Evolutionary conservation across 2,329 filamentous ascomycete genomes (phyloP), one percentile per base, ranked within the genome.

Genomic region (Apiospora malaysiana): DNA sequence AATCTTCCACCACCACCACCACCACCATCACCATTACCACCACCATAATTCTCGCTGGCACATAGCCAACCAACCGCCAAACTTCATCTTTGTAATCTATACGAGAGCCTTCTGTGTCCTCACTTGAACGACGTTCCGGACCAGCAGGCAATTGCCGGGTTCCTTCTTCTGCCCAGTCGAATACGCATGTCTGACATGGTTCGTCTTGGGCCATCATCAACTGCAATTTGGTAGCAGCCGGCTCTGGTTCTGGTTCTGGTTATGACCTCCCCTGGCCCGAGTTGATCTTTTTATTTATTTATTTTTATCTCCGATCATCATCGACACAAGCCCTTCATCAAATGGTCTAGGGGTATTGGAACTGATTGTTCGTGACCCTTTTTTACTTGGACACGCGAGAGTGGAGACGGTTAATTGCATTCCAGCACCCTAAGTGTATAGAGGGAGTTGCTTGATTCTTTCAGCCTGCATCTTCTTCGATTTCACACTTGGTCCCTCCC

Each of bases 161-260:
- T 40, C 21, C 21, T 45, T 14, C 40, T 42, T 42, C 10, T 14
- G 4, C n/a, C 56, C 18, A 63, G 18, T 40, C 32, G 27, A 63
- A n/a, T 63, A 23, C 56, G 56, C 56, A 63, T 63, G 56, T 63
- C 56, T 63, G 56, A 63, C 56, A 63, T 63, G 56, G 56, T 63
- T 63, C 32, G 32, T 32, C 18, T 32, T 40, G 56, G 40, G 21
- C 27, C 56, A 63, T 40, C 27, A 40, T 12, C 56, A 40, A 63
- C 56, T 63, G 56, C 56, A 37, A 40, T 32, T 63, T 32, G n/a
- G 56, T 59, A 59, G 51, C 51, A 27, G 27, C 27, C 51, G 51
- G n/a, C 25, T 56, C 16, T 56, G 32, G 21, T 59, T 37, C 25
- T 37, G 51, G 32, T 32, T 32, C 32, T 32, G 3, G 32, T 32